Base-by-base conservation (phyloP, 805 yeast genomes). In the Tanozyma kutaoensis region DNA sequence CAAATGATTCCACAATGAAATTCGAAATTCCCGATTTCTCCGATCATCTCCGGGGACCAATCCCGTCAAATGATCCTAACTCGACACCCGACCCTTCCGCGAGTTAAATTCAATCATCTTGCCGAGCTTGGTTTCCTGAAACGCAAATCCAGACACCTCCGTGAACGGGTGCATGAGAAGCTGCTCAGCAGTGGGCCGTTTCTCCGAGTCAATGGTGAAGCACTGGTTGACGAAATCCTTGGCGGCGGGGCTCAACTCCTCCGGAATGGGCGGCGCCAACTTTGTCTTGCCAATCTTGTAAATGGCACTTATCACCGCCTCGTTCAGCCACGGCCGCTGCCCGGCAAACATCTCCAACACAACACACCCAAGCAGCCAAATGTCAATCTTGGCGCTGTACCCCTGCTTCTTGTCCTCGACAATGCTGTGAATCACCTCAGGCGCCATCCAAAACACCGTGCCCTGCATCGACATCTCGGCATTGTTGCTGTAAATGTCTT, bases 401-500 rank as follows among this genome's bases (percentile, higher is more conserved):
- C 98, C 98, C 46, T 78, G 91, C 37, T 75, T 75, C 39, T 68
- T 68, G 39, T 72, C 70, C 35, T 72, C 76, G 3, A 71, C 74
- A 13, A 73, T 73, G 32, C 82, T 84, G 46, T 85, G 88, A 27
- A 91, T 85, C 37, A 93, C 95, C 46, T 91, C 99, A 0, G 99
- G 99, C 1, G 99, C 99, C 98, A 91, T 91, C 98, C 98, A 91
- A 50, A 86, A 91, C 1, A 93, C 84, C 0, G 98, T 86, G 14
- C 99, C 99, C 52, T 93, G 95, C 93, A 82, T 84, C 9, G 96
- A 86, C 94, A 86, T 81, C 29, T 84, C 95, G 4, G 95, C 84
- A 41, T 82, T 75, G 48, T 91, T 85, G 17, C 80, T 75, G 48
- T 91, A 88, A 14, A 88, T 81, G 46, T 91, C 86, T 28, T 52